A percentile compares a stretch with the other conserved stretches of the same genome.
Evolutionary conservation across 2,329 filamentous ascomycete genomes (phyloP).

Genomic region (Pyrenophora tritici-repentis): DNA sequence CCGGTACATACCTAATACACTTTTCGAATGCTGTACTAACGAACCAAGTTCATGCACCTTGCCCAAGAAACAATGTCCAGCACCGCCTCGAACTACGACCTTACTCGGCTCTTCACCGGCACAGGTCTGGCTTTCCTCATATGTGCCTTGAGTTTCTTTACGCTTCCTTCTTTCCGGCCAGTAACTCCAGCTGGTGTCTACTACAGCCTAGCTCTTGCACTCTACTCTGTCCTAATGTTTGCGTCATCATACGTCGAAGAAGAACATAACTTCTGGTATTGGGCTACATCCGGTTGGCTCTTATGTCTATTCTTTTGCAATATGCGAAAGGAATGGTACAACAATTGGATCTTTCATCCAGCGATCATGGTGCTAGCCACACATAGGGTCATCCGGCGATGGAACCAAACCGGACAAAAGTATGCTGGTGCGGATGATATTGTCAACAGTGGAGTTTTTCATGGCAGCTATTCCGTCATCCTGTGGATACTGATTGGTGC

Average conservation of each 20-base stretch:
- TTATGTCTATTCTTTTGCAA: slow-evolving; percentile 53
- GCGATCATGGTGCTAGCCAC: slow-evolving; percentile 60
- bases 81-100: slow-evolving; percentile 90
- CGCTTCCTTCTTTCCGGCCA: slow-evolving; percentile 47
- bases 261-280: slow-evolving; percentile 99
- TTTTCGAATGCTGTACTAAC: slow-evolving; percentile 11
- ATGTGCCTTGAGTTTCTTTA: slow-evolving; percentile 44
- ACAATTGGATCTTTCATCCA: slow-evolving; percentile 36
- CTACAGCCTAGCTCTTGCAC: slow-evolving; percentile 41
- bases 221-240: slow-evolving; percentile 91
- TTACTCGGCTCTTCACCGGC: slow-evolving; percentile 63
- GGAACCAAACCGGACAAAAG: slow-evolving; percentile 98
- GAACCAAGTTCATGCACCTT: slow-evolving; percentile 63
- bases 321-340: slow-evolving; percentile 37
- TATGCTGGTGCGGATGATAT: slow-evolving; percentile 90
- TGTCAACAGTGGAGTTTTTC: slow-evolving; percentile 61
- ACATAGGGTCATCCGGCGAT: slow-evolving; percentile 72
- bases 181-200: slow-evolving; percentile 57
- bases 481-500: slow-evolving; percentile 76
- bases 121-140: slow-evolving; percentile 52
- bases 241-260: slow-evolving; percentile 97
- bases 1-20: not conserved
- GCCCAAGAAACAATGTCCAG: slow-evolving; percentile 83
- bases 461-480: slow-evolving; percentile 58
- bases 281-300: slow-evolving; percentile 74